Evolutionary conservation across 495 filamentous ascomycete species (phyloP).

Genomic region (Neurospora sp.): DNA sequence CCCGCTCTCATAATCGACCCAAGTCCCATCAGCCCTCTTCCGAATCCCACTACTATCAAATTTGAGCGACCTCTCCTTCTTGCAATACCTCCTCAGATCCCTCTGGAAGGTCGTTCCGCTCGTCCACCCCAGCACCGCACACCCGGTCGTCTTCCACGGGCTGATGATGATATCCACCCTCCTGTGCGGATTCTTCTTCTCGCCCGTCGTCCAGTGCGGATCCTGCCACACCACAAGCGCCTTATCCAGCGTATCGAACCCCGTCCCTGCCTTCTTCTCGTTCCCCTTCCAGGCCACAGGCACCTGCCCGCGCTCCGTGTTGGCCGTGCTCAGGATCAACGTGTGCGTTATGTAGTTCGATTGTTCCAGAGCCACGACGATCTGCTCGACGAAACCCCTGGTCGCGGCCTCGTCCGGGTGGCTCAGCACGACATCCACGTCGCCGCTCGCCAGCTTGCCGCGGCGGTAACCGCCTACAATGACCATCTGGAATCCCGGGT

Average conservation of each 20-base stretch:
- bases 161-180: slow-evolving; percentile 90
- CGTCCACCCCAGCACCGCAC: slow-evolving; percentile 81
- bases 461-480: slow-evolving; percentile 81
- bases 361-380: slow-evolving; percentile 60
- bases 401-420: slow-evolving; percentile 65
- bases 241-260: slow-evolving; percentile 85
- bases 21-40: slow-evolving; percentile 50
- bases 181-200: slow-evolving; percentile 65
- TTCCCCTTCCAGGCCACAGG: slow-evolving; percentile 45
- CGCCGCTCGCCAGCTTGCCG: slow-evolving; percentile 62
- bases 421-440: slow-evolving; percentile 79
- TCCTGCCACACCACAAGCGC: slow-evolving; percentile 91
- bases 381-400: slow-evolving; percentile 49
- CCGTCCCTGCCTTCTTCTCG: slow-evolving; percentile 30
- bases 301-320: slow-evolving; percentile 59
- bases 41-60: slow-evolving; percentile 88
- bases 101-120: slow-evolving; percentile 84
- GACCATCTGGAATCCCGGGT: slow-evolving; percentile 53
- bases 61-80: slow-evolving; percentile 61
- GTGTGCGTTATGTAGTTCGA: slow-evolving; percentile 73
- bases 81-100: slow-evolving; percentile 73
- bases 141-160: slow-evolving; percentile 81
- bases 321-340: slow-evolving; percentile 54
- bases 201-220: slow-evolving; percentile 39
- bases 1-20: slow-evolving; percentile 51